These are phyloP conservation scores for Xylariaceae sp. DNA, from an alignment of 2,329 filamentous ascomycete species.

Conservation along the genomic window DNA sequence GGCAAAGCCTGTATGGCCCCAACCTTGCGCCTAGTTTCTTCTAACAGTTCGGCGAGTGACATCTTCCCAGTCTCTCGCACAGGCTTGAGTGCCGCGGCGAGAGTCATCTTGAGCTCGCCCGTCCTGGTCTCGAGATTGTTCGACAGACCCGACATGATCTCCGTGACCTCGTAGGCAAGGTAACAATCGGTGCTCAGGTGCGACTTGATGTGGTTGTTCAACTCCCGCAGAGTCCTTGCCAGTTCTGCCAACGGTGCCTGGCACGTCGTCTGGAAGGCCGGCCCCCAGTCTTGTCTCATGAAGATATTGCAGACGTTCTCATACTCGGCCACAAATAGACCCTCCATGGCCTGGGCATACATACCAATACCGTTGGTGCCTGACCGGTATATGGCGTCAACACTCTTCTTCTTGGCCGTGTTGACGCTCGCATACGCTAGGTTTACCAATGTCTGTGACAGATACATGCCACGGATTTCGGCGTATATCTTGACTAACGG, in stretches of 20 bases:
- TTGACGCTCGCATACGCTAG: conserved; percentile 81
- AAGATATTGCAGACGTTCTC: conserved; percentile 88
- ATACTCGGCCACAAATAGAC: conserved; percentile 81
- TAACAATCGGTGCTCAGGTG: conserved; percentile 90
- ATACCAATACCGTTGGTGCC: conserved; percentile 88
- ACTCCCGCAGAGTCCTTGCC: conserved; percentile 75
- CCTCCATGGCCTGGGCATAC: conserved; percentile 83
- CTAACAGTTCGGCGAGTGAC: conserved; percentile 75
- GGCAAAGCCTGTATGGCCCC: conserved; percentile 63
- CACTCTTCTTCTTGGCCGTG: conserved; percentile 73
- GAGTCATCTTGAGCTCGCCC: conserved; percentile 75
- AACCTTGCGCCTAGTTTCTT: conserved; percentile 72
- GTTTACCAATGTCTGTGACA: conserved; percentile 77
- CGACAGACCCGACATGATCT: conserved; percentile 77
- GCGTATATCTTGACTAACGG: conserved; percentile 78
- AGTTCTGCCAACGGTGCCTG: conserved; percentile 75
- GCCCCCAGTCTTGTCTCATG: conserved; percentile 74
- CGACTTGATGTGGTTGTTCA: conserved; percentile 82
- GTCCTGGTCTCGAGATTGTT: conserved; percentile 75
- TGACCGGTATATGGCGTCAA: conserved; percentile 77
- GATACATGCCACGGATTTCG: conserved; percentile 78
- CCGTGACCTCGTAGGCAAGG: conserved; percentile 89
- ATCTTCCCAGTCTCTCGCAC: conserved; percentile 87
- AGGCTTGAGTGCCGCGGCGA: conserved; percentile 82
- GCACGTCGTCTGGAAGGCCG: conserved; percentile 73